These are phyloP conservation scores for Stagonosporopsis rhizophila DNA, from an alignment of 2,329 filamentous ascomycete species.

Conservation along the genomic window DNA sequence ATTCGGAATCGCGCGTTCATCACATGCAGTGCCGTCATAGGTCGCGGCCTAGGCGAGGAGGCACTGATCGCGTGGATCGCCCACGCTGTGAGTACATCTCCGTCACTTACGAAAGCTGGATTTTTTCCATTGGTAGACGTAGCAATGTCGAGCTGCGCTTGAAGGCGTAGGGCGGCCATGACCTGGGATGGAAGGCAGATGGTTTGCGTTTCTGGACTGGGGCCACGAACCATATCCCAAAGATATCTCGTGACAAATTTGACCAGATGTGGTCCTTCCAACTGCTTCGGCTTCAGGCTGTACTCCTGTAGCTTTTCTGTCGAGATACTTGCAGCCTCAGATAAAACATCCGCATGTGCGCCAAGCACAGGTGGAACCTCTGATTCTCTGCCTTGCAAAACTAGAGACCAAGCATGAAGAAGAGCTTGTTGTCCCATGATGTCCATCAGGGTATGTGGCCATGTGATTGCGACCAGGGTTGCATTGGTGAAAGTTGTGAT, in stretches of 20 bases:
- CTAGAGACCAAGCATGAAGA: conserved; percentile 56
- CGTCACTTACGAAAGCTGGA: neutral
- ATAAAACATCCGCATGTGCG: neutral
- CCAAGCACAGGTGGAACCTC: conserved; percentile 46
- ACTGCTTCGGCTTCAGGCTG: neutral
- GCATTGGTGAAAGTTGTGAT: conserved; percentile 59
- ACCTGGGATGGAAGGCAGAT: neutral
- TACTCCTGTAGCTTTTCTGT: neutral
- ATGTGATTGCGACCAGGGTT: conserved; percentile 57
- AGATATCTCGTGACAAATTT: neutral
- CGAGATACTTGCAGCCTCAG: neutral
- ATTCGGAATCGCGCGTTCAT: conserved; percentile 51
- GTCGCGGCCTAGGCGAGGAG: conserved; percentile 26
- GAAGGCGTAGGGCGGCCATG: conserved; percentile 21
- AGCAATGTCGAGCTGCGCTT: conserved; percentile 25
- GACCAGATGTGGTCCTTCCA: neutral
- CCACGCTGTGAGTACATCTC: neutral
- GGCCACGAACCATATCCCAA: neutral
- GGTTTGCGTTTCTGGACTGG: neutral
- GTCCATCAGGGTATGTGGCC: conserved; percentile 59
- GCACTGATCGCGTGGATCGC: neutral
- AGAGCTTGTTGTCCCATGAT: conserved; percentile 54
- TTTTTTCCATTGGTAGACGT: conserved; percentile 1
- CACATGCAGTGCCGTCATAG: conserved; percentile 50
- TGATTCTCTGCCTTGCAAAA: conserved; percentile 53